Percentiles rank a stretch among this genome's conserved stretches.
phyloP scores from a whole-genome alignment of 2,329 filamentous ascomycete species.

The Trichoderma semiorbis region DNA sequence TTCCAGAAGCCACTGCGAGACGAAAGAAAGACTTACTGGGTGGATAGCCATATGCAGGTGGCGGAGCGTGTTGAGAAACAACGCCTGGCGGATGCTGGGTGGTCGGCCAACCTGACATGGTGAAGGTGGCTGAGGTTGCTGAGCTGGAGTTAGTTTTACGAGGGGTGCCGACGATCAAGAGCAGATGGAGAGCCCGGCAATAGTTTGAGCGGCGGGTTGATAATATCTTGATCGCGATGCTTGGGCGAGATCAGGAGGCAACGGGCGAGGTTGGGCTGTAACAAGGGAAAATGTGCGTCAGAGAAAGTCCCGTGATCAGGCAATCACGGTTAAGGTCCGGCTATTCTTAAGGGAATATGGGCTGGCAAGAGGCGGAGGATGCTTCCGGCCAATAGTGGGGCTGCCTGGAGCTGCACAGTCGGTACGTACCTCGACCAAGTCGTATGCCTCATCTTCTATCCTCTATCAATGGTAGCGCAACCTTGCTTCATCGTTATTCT shows the following conservation, averaged over 20 bases:
- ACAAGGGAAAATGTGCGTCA: conserved; percentile 2
- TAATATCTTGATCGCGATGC: not conserved
- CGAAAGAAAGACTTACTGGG: conserved; percentile 32
- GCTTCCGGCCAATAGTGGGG: not conserved
- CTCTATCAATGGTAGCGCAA: not conserved
- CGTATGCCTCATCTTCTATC: not conserved
- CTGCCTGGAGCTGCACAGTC: no score
- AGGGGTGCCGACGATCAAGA: not conserved
- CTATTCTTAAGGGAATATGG: not conserved
- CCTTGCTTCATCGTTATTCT: not conserved
- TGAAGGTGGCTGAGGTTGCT: conserved; percentile 22
- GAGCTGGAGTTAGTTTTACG: conserved; percentile 20
- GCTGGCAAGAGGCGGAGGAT: not conserved
- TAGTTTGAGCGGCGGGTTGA: not conserved
- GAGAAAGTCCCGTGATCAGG: conserved; percentile 27
- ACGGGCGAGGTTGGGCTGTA: conserved; percentile 14
- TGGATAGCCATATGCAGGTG: conserved; percentile 38
- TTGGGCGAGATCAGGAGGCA: conserved; percentile 7
- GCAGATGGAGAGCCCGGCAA: not conserved
- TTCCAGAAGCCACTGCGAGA: not conserved
- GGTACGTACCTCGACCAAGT: conserved; percentile 1
- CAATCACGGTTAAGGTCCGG: conserved; percentile 19
- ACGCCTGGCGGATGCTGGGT: conserved; percentile 41
- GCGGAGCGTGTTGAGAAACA: conserved; percentile 36
- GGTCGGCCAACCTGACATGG: conserved; percentile 39